Base-by-base conservation (phyloP, 192 early-diverging fungal species). In the Coemansia sp. region DNA sequence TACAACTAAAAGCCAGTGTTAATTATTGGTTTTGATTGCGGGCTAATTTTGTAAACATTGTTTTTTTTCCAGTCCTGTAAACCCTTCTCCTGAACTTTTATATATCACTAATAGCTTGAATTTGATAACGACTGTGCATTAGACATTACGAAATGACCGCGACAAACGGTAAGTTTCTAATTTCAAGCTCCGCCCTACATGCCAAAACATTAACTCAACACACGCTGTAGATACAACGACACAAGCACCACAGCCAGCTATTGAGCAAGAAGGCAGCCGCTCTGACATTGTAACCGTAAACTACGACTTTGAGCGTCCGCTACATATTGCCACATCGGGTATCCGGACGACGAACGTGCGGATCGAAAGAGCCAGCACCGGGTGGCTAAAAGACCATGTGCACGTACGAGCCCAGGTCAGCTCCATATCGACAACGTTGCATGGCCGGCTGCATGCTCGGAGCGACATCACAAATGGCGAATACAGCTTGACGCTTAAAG, bases 321-420 rank as follows among this genome's bases (percentile, higher is more conserved):
- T 79, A 60, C 64, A 57, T 7, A 27, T 79, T 3, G 38, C 32
- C 17, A 70, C 71, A 5, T 58, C 43, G 17, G 76, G 76, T 9
- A 67, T 79, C 17, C 71, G 71, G 37, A 74, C 76, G 0, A 73
- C 67, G n/a, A 79, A 79, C 25, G 72, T 73, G 17, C 64, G 62
- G 37, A 67, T 79, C 5, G 52, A 58, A 17, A 59, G 56, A 53
- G 76, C 76, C 8, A 24, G 24, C 22, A 68, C 54, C 41, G 38
- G 50, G 17, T 60, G 59, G 17, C 60, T 62, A 58, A 68, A 64
- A 9, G 25, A 62, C 19, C 55, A 52, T 12, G 72, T 73, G 27
- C 71, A 67, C 23, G 50, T 79, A 2, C 47, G 64, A 11, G 68
- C 68, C 15, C 25, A 14, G 9, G 17, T 79, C 45, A 66, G 62